A percentile compares a stretch with the other conserved stretches of the same genome.
Conservation (phyloP, 257 asterid species). For the Gardenia jasminoides region DNA sequence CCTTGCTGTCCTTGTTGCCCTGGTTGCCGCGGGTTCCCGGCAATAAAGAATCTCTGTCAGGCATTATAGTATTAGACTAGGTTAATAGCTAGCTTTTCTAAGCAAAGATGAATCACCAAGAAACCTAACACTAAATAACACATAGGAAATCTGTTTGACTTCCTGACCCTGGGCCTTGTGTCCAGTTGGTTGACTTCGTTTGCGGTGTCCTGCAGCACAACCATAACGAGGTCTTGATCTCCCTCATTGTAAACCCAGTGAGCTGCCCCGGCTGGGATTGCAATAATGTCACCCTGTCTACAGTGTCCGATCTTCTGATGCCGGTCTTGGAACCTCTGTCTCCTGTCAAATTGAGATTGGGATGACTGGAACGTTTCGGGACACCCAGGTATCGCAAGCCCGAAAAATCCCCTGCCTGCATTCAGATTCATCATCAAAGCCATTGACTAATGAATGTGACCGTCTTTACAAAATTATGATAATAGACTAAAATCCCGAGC, state of each 20-base stretch:
- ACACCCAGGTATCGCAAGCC: slow-evolving; percentile 55
- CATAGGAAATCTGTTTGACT: background rate
- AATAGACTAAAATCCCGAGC: background rate
- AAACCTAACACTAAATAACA: background rate
- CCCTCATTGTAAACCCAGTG: slow-evolving; percentile 69
- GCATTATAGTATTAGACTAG: background rate
- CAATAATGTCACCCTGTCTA: slow-evolving; percentile 50
- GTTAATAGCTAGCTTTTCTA: too few relatives aligned
- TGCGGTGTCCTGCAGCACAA: slow-evolving; percentile 36
- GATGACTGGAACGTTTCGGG: slow-evolving; percentile 67
- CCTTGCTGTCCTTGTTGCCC: background rate
- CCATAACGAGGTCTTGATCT: slow-evolving; percentile 43
- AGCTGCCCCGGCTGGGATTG: slow-evolving; percentile 53
- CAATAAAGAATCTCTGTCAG: slow-evolving; percentile 52
- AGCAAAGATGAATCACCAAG: background rate
- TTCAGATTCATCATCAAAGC: background rate
- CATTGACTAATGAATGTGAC: background rate
- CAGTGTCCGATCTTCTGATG: slow-evolving; percentile 48
- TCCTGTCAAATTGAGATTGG: slow-evolving; percentile 20
- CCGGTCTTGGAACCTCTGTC: slow-evolving; percentile 36
- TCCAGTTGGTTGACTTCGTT: slow-evolving; percentile 66
- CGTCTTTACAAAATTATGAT: background rate
- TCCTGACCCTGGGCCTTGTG: slow-evolving; percentile 44
- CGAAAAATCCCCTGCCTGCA: slow-evolving; percentile 51
- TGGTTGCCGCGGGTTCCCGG: slow-evolving; percentile 47